Conservation (phyloP, 352 stramenopile genomes). For the Globisporangium iwayamae region DNA sequence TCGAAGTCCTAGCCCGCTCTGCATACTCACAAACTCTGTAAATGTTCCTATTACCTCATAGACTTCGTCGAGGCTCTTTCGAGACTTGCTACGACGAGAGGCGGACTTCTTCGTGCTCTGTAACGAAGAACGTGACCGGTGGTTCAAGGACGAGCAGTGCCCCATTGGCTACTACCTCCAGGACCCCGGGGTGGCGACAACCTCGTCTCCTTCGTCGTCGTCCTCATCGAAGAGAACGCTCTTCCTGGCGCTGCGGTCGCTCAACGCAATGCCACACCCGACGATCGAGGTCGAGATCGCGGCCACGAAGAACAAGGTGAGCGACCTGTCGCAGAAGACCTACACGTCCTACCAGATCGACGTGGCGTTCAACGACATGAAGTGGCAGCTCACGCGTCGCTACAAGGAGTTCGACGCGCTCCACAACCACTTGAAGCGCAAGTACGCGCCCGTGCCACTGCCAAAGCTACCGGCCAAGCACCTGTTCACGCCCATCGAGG, state of each 20-base stretch:
- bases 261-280: slow-evolving; percentile 62
- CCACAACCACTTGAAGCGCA: slow-evolving; percentile 28
- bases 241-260: slow-evolving; percentile 27
- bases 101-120: slow-evolving; percentile 51
- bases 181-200: slow-evolving; percentile 6
- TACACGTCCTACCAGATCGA: slow-evolving; percentile 76
- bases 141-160: slow-evolving; percentile 55
- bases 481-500: slow-evolving; percentile 62
- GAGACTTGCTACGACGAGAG: slow-evolving; percentile 27
- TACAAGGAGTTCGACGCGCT: slow-evolving; percentile 67
- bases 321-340: slow-evolving; percentile 64
- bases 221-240: slow-evolving; percentile 21
- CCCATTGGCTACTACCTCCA: slow-evolving; percentile 41
- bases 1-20: too few relatives aligned
- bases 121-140: slow-evolving; percentile 29
- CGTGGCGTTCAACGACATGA: slow-evolving; percentile 63
- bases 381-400: slow-evolving; percentile 61
- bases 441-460: slow-evolving; percentile 33
- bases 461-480: slow-evolving; percentile 60
- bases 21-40: neutral
- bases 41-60: neutral
- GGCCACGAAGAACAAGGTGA: slow-evolving; percentile 72
- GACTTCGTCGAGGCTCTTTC: slow-evolving; percentile 19
- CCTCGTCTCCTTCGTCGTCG: neutral
- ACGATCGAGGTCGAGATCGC: slow-evolving; percentile 57